Evolutionary conservation across 495 filamentous ascomycete genomes (phyloP).

Genomic region (Aspergillus egyptiacus): DNA sequence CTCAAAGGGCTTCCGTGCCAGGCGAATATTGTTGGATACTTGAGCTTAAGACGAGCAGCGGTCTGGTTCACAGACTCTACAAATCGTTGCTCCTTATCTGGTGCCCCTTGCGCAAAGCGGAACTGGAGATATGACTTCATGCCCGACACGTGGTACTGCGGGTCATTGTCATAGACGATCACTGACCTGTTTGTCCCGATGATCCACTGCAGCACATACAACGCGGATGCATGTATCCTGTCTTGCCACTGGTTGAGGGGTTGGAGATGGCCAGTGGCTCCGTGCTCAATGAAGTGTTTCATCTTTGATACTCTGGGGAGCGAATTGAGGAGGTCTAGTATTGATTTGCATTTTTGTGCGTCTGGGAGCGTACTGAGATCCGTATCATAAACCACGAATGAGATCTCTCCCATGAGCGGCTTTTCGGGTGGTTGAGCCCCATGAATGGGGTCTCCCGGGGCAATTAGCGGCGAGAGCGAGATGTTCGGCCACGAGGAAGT

Average conservation of each 20-base stretch:
- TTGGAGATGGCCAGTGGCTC: constrained; percentile 21
- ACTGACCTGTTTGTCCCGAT: constrained; percentile 86
- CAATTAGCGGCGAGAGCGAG: constrained; percentile 17
- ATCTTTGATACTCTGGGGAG: constrained; percentile 64
- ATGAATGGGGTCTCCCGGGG: background rate
- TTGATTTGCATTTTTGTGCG: constrained; percentile 44
- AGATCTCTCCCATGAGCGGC: constrained; percentile 11
- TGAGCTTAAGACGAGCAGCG: constrained; percentile 27
- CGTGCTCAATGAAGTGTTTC: constrained; percentile 48
- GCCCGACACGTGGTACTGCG: constrained; percentile 52
- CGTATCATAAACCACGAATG: constrained; percentile 44
- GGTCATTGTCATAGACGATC: constrained; percentile 57
- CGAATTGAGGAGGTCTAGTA: constrained; percentile 57
- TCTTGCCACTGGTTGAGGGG: constrained; percentile 55
- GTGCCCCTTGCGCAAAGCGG: constrained; percentile 79
- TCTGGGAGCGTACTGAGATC: constrained; percentile 50
- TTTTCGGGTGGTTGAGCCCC: background rate
- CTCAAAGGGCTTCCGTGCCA: constrained; percentile 72
- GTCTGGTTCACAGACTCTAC: constrained; percentile 52
- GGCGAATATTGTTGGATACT: constrained; percentile 68
- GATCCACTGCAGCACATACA: constrained; percentile 77
- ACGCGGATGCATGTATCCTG: constrained; percentile 57
- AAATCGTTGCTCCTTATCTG: constrained; percentile 86
- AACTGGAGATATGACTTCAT: constrained; percentile 75
- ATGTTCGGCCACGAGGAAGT: constrained; percentile 3